These are phyloP conservation scores for Clarireedia monteithiana DNA, from an alignment of 2,329 filamentous ascomycete species.

Conservation along the genomic window DNA sequence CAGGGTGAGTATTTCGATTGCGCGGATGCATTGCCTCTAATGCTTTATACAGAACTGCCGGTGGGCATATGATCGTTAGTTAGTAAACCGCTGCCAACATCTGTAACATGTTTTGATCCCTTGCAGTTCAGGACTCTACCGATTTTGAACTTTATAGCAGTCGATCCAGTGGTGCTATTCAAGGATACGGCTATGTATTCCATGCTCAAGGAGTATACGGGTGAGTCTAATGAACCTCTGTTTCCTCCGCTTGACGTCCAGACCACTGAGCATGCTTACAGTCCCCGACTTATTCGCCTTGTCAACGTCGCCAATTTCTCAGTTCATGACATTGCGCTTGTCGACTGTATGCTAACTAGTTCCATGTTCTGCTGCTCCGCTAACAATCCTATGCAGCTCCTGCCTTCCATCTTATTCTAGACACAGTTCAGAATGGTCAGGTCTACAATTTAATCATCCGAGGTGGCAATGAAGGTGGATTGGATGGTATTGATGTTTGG, in stretches of 20 bases:
- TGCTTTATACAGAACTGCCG: constrained; percentile 22
- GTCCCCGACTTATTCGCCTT: constrained; percentile 16
- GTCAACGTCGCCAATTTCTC: constrained; percentile 14
- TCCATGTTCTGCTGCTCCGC: too few relatives aligned
- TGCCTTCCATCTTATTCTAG: constrained; percentile 27
- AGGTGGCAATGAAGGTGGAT: constrained; percentile 41
- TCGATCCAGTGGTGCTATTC: constrained; percentile 42
- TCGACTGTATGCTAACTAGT: constrained; percentile 12
- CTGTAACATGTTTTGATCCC: not conserved
- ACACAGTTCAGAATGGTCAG: constrained; percentile 41
- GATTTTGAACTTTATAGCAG: constrained; percentile 48
- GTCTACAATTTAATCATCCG: constrained; percentile 49
- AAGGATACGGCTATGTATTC: constrained; percentile 44
- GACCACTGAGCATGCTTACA: not conserved
- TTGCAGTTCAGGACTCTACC: constrained; percentile 34
- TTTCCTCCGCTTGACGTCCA: too few relatives aligned
- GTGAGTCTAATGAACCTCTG: not conserved
- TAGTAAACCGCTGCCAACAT: not conserved
- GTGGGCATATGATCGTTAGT: constrained; percentile 44
- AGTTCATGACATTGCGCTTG: constrained; percentile 17
- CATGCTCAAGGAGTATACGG: constrained; percentile 24
- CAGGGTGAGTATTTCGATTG: constrained; percentile 26
- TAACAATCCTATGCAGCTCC: not conserved
- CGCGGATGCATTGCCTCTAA: too few relatives aligned
- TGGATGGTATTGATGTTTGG: constrained; percentile 50